Conservation (phyloP, 2,329 filamentous ascomycete species). For the Aspergillus eucalypticola region DNA sequence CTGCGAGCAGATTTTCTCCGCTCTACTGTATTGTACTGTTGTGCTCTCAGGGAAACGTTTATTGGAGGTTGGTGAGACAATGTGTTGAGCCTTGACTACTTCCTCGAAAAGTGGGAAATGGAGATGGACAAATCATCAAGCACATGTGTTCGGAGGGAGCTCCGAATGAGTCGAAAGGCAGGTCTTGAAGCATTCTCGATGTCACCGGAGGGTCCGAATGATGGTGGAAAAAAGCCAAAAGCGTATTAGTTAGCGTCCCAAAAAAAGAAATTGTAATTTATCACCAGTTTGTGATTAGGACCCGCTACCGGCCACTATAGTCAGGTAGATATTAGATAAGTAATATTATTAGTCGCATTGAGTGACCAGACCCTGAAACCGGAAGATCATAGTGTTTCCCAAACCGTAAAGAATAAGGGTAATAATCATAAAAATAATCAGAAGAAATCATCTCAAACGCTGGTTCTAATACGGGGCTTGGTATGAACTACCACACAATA, state of each 20-base stretch:
- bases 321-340: neutral
- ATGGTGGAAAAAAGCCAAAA: neutral
- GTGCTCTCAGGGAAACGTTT: no score
- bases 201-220: neutral
- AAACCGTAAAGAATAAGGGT: neutral
- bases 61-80: no score
- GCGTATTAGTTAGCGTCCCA: neutral
- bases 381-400: conserved; percentile 4
- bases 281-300: neutral
- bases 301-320: neutral
- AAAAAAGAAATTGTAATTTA: neutral
- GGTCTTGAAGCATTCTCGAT: neutral
- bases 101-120: neutral
- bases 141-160: neutral
- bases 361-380: conserved; percentile 8
- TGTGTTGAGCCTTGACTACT: neutral
- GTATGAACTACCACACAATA: neutral
- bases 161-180: neutral
- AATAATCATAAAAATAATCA: neutral
- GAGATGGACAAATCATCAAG: neutral
- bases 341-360: neutral
- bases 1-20: no score
- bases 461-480: conserved; percentile 2
- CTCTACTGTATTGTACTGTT: no score
- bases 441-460: neutral